These are phyloP conservation scores for Lichtheimia ramosa DNA, from an alignment of 371 early-diverging fungal genomes.

Conservation along the genomic window DNA sequence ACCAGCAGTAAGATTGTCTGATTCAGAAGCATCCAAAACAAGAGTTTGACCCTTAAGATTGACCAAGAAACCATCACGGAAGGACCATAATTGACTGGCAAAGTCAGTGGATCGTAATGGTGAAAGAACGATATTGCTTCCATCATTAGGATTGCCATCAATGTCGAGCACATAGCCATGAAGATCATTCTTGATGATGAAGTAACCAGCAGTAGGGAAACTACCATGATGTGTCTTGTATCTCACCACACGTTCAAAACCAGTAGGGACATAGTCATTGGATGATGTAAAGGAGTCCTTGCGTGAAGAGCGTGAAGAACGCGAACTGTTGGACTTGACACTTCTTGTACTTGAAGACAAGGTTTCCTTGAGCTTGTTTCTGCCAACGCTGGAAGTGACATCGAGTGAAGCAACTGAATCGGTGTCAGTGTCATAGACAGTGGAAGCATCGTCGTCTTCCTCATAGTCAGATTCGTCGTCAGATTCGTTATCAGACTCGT, in stretches of 20 bases:
- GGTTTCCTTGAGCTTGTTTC: constrained; percentile 1
- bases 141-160: constrained; percentile 21
- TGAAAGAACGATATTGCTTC: constrained; percentile 27
- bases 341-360: constrained; percentile 2
- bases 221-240: constrained; percentile 32
- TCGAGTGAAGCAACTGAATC: constrained; percentile 10
- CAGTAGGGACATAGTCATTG: constrained; percentile 36
- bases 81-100: constrained; percentile 56
- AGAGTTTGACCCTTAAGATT: constrained; percentile 45
- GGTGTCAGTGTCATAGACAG: constrained; percentile 9
- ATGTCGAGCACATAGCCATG: constrained; percentile 47
- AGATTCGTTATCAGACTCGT: constrained; percentile 26
- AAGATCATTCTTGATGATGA: constrained; percentile 45
- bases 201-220: constrained; percentile 38
- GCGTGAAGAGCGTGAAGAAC: constrained; percentile 6
- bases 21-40: constrained; percentile 32
- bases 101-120: constrained; percentile 33
- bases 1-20: constrained; percentile 19
- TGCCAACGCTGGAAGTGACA: not conserved
- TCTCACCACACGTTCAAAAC: constrained; percentile 40
- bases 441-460: constrained; percentile 17
- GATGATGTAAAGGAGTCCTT: constrained; percentile 16
- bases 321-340: not conserved
- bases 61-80: constrained; percentile 42
- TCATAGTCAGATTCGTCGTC: constrained; percentile 26